Base-by-base conservation (phyloP, 1,284 basidiomycete genomes). In the Schizopora paradoxa region DNA sequence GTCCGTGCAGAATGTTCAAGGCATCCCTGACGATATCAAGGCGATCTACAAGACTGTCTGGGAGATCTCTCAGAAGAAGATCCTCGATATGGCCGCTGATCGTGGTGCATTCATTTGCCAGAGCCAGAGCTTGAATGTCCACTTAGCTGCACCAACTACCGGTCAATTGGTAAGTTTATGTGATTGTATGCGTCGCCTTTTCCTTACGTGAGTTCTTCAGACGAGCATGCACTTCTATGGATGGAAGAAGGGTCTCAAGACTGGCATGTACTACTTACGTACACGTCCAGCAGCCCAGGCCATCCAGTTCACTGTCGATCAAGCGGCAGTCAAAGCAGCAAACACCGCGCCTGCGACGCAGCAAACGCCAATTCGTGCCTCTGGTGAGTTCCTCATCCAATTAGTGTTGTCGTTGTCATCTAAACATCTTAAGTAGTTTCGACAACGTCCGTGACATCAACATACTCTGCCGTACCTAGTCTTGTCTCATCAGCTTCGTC, bases 221-320 rank as follows among this genome's bases (percentile, higher is more conserved):
- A 96, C 93, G 39, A 91, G 89, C 57, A 99, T 98, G 95, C 96
- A 99, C 73, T 99, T 99, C 71, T 98, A 99, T 66, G 96, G 94
- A 19, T 99, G 95, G 96, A 96, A 96, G 80, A 91, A 91, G 69
- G 96, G 96, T 22, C 72, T 99, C 61, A 99, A 99, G 82, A 99
- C 96, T 0, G 96, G 92, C 56, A 92, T 93, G 86, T 91, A 91
- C 72, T 98, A 99, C 69, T 77, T 99, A 42, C 84, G 96, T 47
- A 98, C 96, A 34, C 79, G 90, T 45, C 91, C 96, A 2, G 92
- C 94, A 6, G 90, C 92, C 22, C 86, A 92, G 61, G 96, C 96
- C 31, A 94, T 96, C 67, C 93, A 99, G 72, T 99, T 99, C 73
- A 99, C 96, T 10, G 82, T 99, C 52, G 93, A 96, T 64, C 85